Percentiles rank a stretch among this genome's conserved stretches.
Evolutionary conservation across 164 flowering plant species (phyloP).

Genomic region (Vitis vinifera): ASM3070453v1 NC_081810.1:1531501-1532000

Average conservation of each 20-base stretch:
- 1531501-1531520: conserved; percentile 83
- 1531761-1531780: not conserved
- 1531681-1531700: conserved; percentile 81
- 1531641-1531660: conserved; percentile 53
- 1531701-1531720: conserved; percentile 94
- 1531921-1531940: no score
- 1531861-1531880: no score
- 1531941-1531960: no score
- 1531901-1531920: no score
- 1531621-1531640: conserved; percentile 93
- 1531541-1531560: not conserved
- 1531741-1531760: conserved; percentile 1
- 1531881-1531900: no score
- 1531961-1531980: no score
- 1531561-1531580: not conserved
- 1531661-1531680: conserved; percentile 70
- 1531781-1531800: not conserved
- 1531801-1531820: not conserved
- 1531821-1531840: not conserved
- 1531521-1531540: conserved; percentile 35
- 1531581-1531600: conserved; percentile 4
- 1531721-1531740: conserved; percentile 77
- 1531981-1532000: no score
- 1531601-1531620: conserved; percentile 71
- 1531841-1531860: no score